Percentiles rank a stretch among this genome's conserved stretches.
These are phyloP conservation scores for Blastobotrys serpentis DNA, from an alignment of 1,139 yeast species.

Conservation along the genomic window DNA sequence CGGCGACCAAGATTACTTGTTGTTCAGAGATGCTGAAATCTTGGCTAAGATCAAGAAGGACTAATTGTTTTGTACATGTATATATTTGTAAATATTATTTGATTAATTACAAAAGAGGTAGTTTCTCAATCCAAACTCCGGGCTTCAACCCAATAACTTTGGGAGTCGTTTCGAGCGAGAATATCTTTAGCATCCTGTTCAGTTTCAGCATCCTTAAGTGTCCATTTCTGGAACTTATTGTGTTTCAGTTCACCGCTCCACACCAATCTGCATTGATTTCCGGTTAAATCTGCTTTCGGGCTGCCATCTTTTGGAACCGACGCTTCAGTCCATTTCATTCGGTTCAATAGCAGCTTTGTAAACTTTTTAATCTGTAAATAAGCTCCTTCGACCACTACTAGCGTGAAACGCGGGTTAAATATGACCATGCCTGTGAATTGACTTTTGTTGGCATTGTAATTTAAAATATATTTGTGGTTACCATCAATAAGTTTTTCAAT, in stretches of 20 bases:
- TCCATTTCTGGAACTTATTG: conserved; percentile 61
- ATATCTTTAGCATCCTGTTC: conserved; percentile 58
- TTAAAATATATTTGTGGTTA: conserved; percentile 69
- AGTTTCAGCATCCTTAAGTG: conserved; percentile 48
- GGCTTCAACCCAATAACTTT: conserved; percentile 55
- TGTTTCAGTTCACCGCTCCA: conserved; percentile 77
- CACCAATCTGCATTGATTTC: conserved; percentile 53
- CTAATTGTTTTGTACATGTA: conserved; percentile 16
- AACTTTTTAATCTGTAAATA: conserved; percentile 58
- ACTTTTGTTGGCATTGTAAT: conserved; percentile 74
- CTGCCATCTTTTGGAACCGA: conserved; percentile 34
- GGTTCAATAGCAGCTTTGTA: conserved; percentile 55
- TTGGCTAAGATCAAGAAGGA: conserved; percentile 74
- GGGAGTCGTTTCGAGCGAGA: conserved; percentile 51
- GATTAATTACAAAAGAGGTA: too few relatives aligned
- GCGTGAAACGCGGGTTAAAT: conserved; percentile 47
- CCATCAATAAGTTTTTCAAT: conserved; percentile 58
- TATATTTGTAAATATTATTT: conserved; percentile 8
- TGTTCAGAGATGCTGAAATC: conserved; percentile 83
- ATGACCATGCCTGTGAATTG: conserved; percentile 60
- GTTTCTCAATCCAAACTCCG: not conserved
- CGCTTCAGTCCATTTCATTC: conserved; percentile 71
- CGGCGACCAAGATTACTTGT: conserved; percentile 57
- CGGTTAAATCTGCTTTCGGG: conserved; percentile 40
- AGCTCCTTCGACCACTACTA: conserved; percentile 75